phyloP scores from a whole-genome alignment of 139 green algal genomes.

The Zygnema cylindricum region DNA sequence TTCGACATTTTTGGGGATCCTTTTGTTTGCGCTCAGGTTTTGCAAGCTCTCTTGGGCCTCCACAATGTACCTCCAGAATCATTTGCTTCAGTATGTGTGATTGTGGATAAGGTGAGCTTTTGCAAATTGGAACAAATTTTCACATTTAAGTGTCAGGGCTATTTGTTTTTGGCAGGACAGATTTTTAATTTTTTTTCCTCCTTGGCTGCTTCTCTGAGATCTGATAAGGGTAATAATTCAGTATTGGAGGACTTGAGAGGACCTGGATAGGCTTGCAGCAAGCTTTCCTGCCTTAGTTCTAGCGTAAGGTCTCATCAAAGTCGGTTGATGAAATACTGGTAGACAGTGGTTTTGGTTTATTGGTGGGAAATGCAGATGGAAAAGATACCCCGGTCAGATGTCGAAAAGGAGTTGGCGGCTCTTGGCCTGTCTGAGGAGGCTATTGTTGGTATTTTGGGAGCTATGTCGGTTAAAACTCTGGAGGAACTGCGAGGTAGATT shows the following conservation, averaged over 20 bases:
- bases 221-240: too few relatives aligned
- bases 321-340: too few relatives aligned
- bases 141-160: too few relatives aligned
- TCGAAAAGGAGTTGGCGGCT: conserved; percentile 76
- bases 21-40: conserved; percentile 62
- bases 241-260: too few relatives aligned
- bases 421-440: conserved; percentile 29
- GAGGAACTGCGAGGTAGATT: conserved; percentile 26
- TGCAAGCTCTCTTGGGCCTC: conserved; percentile 76
- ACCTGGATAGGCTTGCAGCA: not conserved
- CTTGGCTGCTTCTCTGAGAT: too few relatives aligned
- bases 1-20: too few relatives aligned
- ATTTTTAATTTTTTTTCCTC: too few relatives aligned
- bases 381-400: conserved; percentile 78
- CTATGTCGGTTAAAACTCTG: conserved; percentile 17
- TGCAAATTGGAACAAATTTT: not conserved
- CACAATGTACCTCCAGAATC: conserved; percentile 73
- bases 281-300: not conserved
- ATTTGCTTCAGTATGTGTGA: conserved; percentile 77
- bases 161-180: too few relatives aligned
- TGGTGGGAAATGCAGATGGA: conserved; percentile 70
- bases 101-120: conserved; percentile 88
- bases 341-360: too few relatives aligned
- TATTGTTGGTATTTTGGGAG: conserved; percentile 31
- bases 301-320: not conserved